Conservation (phyloP, 805 yeast species). For the Ogataea methylovora region DNA sequence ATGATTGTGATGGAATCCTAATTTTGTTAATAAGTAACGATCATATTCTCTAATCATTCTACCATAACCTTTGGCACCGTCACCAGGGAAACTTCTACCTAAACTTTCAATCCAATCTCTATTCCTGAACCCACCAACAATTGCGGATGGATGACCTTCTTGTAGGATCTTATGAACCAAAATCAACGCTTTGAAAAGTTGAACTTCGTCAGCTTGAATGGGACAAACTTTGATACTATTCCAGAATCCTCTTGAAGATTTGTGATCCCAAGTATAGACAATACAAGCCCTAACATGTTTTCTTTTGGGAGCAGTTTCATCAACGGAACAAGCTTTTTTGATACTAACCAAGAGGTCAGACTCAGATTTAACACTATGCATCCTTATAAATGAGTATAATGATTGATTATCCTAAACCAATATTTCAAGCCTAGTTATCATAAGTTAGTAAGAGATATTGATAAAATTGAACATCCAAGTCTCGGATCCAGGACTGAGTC, state of each 20-base stretch:
- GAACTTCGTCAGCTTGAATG: constrained; percentile 73
- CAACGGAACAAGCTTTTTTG: constrained; percentile 78
- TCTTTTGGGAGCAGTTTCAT: constrained; percentile 89
- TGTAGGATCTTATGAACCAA: constrained; percentile 89
- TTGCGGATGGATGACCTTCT: constrained; percentile 89
- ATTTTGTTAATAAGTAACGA: constrained; percentile 57
- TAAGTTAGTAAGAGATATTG: too few relatives aligned
- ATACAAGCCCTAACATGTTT: constrained; percentile 95
- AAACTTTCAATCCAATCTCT: constrained; percentile 72
- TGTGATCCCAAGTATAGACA: constrained; percentile 94
- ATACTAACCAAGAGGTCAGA: constrained; percentile 40
- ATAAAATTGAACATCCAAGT: too few relatives aligned
- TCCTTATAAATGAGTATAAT: not conserved
- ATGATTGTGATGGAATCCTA: constrained; percentile 77
- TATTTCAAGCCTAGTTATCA: too few relatives aligned
- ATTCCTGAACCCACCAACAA: constrained; percentile 74
- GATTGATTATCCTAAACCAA: too few relatives aligned
- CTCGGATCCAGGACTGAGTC: not conserved
- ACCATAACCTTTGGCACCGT: constrained; percentile 48
- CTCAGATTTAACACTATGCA: constrained; percentile 18
- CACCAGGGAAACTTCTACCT: constrained; percentile 45
- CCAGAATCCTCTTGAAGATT: constrained; percentile 80
- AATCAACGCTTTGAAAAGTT: constrained; percentile 78
- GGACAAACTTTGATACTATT: constrained; percentile 74
- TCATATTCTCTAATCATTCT: constrained; percentile 73